These are phyloP conservation scores for Piper betle DNA, from an alignment of 164 flowering plant species.

Conservation along the genomic window DNA sequence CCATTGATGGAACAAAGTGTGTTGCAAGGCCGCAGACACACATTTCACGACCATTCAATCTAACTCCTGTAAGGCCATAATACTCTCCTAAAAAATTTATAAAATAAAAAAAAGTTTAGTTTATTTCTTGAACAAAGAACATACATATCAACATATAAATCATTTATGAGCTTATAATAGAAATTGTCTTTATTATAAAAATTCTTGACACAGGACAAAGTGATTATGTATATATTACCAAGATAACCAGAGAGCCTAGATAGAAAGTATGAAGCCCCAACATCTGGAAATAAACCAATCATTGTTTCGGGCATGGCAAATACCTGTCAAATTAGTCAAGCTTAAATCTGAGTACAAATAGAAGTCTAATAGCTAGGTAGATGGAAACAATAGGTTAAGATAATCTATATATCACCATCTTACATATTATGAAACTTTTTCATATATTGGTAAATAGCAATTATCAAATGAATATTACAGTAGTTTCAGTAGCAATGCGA, in stretches of 20 bases:
- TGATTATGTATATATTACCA: slow-evolving; percentile 32
- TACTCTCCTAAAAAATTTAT: slow-evolving; percentile 57
- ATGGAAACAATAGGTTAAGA: no score
- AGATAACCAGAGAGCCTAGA: slow-evolving; percentile 83
- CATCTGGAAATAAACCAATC: slow-evolving; percentile 82
- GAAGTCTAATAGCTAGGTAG: no score
- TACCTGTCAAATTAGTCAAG: slow-evolving; percentile 34
- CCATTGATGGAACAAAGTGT: slow-evolving; percentile 68
- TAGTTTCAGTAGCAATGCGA: slow-evolving; percentile 79
- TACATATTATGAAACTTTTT: no score
- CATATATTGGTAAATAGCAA: no score
- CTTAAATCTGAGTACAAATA: no score
- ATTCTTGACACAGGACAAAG: no score
- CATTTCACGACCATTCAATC: slow-evolving; percentile 92
- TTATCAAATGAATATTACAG: slow-evolving; percentile 32
- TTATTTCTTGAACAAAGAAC: no score
- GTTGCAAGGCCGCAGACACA: slow-evolving; percentile 94
- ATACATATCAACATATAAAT: no score
- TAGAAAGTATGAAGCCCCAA: slow-evolving; percentile 78
- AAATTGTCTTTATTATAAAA: no score
- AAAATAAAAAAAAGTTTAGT: no score
- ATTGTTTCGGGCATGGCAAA: slow-evolving; percentile 98
- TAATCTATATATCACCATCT: no score
- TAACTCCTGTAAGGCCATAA: slow-evolving; percentile 79
- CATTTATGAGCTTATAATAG: no score